Conservation (phyloP, 1,284 basidiomycete genomes). For the Gomphus bonarii region DNA sequence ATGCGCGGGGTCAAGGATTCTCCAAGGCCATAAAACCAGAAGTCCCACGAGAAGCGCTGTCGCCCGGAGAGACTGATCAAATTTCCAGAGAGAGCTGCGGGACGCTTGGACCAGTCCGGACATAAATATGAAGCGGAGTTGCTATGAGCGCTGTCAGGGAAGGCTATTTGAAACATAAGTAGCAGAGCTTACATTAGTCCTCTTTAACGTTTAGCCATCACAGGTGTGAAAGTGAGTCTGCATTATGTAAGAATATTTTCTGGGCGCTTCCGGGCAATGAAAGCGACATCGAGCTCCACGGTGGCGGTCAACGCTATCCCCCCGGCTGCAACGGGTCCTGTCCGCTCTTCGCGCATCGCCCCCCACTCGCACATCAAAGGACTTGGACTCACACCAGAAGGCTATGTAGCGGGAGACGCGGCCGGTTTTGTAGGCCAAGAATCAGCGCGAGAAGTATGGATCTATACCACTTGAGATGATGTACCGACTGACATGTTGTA, state of each 20-base stretch:
- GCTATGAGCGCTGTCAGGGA: no score
- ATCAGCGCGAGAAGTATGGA: slow-evolving; percentile 77
- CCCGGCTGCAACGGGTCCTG: slow-evolving; percentile 30
- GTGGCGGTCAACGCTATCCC: slow-evolving; percentile 64
- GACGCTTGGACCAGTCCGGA: no score
- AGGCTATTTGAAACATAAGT: no score
- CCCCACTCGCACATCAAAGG: slow-evolving; percentile 95
- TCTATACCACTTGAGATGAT: not conserved
- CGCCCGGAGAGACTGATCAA: not conserved
- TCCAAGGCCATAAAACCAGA: no score
- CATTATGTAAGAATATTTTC: not conserved
- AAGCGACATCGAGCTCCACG: slow-evolving; percentile 24
- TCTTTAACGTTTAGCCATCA: no score
- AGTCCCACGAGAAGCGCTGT: no score
- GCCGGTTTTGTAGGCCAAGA: slow-evolving; percentile 91
- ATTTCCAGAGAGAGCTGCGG: not conserved
- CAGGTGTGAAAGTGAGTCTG: no score
- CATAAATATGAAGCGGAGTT: no score
- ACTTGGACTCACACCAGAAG: slow-evolving; percentile 83
- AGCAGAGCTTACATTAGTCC: no score
- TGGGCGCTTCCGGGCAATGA: slow-evolving; percentile 23
- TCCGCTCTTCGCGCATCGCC: slow-evolving; percentile 75
- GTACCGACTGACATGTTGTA: not conserved
- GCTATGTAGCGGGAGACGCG: slow-evolving; percentile 60
- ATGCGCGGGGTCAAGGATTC: no score